A percentile compares a stretch with the other conserved stretches of the same genome.
These are phyloP conservation scores for Evansstolkia leycettana DNA, from an alignment of 495 filamentous ascomycete genomes.

Conservation along the genomic window DNA sequence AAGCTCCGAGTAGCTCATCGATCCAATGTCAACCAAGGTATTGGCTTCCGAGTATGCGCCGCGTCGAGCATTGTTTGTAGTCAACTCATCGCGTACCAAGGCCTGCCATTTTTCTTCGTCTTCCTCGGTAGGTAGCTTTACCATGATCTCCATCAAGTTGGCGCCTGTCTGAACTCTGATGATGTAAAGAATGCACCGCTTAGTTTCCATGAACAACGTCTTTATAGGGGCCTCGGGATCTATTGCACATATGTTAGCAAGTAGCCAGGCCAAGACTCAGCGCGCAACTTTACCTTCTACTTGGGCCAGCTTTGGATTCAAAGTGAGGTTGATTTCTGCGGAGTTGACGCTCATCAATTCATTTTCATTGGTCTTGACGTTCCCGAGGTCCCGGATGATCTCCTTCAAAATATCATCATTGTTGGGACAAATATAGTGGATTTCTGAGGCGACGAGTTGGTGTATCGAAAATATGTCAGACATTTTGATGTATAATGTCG, in stretches of 20 bases:
- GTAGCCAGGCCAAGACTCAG: background rate
- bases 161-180: slow-evolving; percentile 90
- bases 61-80: slow-evolving; percentile 51
- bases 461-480: slow-evolving; percentile 95
- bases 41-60: slow-evolving; percentile 88
- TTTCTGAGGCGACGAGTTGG: slow-evolving; percentile 68
- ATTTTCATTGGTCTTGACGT: slow-evolving; percentile 86
- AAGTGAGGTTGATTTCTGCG: slow-evolving; percentile 80
- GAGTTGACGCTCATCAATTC: slow-evolving; percentile 81
- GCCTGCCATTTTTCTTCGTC: slow-evolving; percentile 82
- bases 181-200: slow-evolving; percentile 93
- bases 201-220: slow-evolving; percentile 93
- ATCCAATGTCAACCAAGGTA: slow-evolving; percentile 71
- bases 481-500: slow-evolving; percentile 97
- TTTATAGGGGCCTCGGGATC: slow-evolving; percentile 90
- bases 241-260: slow-evolving; percentile 8
- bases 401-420: slow-evolving; percentile 85
- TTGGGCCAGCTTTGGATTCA: slow-evolving; percentile 85
- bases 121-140: slow-evolving; percentile 73
- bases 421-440: slow-evolving; percentile 59
- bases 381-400: slow-evolving; percentile 83
- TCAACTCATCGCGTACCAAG: slow-evolving; percentile 74
- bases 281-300: slow-evolving; percentile 45
- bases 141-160: slow-evolving; percentile 88
- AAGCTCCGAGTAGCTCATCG: slow-evolving; percentile 82